These are phyloP conservation scores for Cladosporium sp. DNA, from an alignment of 2,329 filamentous ascomycete genomes.

Conservation along the genomic window DNA sequence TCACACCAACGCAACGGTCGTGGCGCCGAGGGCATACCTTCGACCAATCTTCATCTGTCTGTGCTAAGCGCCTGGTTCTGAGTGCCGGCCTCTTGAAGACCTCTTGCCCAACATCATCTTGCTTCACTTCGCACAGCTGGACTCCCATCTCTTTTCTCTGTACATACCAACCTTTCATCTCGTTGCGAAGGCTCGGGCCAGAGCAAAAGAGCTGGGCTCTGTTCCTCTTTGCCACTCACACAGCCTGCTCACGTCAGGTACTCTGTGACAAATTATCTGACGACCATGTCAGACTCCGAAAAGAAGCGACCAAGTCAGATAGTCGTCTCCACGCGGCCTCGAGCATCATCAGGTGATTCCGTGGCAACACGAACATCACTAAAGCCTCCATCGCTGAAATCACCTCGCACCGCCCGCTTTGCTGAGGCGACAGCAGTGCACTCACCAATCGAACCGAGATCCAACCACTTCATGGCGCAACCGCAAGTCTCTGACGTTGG, in stretches of 20 bases:
- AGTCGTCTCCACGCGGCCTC: constrained; percentile 37
- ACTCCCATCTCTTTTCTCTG: constrained; percentile 13
- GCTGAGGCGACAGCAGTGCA: constrained; percentile 75
- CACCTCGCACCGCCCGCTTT: constrained; percentile 72
- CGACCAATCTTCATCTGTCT: constrained; percentile 18
- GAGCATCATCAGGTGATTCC: constrained; percentile 32
- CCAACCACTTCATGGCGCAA: constrained; percentile 55
- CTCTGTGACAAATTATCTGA: constrained; percentile 31
- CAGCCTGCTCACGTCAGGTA: constrained; percentile 27
- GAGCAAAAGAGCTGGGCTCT: constrained; percentile 31
- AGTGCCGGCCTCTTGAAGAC: constrained; percentile 20
- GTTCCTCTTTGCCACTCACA: constrained; percentile 21
- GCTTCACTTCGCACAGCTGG: constrained; percentile 19
- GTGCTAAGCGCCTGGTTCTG: constrained; percentile 22
- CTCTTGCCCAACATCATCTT: constrained; percentile 15
- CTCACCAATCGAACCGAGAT: constrained; percentile 65
- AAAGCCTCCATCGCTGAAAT: constrained; percentile 27
- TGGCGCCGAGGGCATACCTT: constrained; percentile 9
- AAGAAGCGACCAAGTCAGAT: constrained; percentile 37
- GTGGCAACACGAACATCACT: constrained; percentile 21
- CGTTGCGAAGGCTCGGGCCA: constrained; percentile 1
- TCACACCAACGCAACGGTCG: constrained; percentile 5
- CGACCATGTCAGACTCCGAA: constrained; percentile 44
- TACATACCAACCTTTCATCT: constrained; percentile 13
- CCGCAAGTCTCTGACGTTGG: constrained; percentile 80